A percentile compares a stretch with the other conserved stretches of the same genome.
Evolutionary conservation across 225 moss, liverwort and hornwort genomes (phyloP).

Genomic region (Physcomitrellopsis africana): DNA sequence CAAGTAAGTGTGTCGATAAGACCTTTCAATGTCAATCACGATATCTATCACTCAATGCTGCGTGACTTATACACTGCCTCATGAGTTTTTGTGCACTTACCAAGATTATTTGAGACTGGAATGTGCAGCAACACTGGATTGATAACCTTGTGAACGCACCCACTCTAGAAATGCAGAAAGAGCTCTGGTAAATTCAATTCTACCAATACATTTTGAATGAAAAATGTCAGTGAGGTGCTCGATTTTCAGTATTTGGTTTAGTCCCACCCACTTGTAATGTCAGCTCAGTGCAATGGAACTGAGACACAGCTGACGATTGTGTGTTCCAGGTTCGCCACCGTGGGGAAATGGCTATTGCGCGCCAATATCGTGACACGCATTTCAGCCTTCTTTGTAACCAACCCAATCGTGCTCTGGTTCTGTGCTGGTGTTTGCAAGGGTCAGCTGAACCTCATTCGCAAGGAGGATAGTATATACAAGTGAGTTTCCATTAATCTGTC

Average conservation of each 20-base stretch:
- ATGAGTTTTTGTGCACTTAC: background rate
- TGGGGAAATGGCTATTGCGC: conserved; percentile 92
- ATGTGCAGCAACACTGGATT: conserved; percentile 88
- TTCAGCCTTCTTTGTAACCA: conserved; percentile 86
- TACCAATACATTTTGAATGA: background rate
- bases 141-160: conserved; percentile 98
- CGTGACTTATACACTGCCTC: too few species aligned
- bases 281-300: background rate
- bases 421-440: conserved; percentile 99
- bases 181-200: conserved; percentile 67
- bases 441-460: conserved; percentile 84
- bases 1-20: conserved; percentile 49
- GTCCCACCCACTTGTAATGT: background rate
- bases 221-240: too few species aligned
- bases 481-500: conserved; percentile 29
- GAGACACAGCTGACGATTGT: background rate
- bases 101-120: background rate
- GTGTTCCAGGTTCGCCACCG: conserved; percentile 82
- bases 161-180: conserved; percentile 91
- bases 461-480: conserved; percentile 96
- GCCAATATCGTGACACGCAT: conserved; percentile 73
- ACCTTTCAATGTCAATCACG: too few species aligned
- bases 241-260: background rate
- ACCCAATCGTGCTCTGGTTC: conserved; percentile 91
- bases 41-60: too few species aligned